A percentile compares a stretch with the other conserved stretches of the same genome.
These are phyloP conservation scores for Euptelea pleiosperma DNA, from an alignment of 164 flowering plant genomes.

Conservation along the genomic window DNA sequence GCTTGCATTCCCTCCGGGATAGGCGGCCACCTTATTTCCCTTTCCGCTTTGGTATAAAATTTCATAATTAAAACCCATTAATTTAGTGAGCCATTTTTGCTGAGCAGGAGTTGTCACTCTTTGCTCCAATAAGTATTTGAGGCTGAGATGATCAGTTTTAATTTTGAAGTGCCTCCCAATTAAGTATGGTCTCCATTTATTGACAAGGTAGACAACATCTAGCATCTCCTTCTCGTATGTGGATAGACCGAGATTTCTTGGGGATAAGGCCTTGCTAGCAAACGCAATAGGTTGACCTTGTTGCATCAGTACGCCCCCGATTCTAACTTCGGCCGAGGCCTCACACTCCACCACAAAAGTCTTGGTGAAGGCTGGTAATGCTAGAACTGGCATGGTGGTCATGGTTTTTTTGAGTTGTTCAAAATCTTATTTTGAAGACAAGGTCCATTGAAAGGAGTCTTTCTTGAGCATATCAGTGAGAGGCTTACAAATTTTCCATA, in stretches of 20 bases:
- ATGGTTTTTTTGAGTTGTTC: neutral
- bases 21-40: neutral
- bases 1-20: neutral
- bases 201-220: neutral
- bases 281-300: neutral
- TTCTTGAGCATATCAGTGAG: too few species aligned
- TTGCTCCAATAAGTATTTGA: neutral
- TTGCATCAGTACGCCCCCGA: neutral
- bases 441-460: neutral
- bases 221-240: neutral
- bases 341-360: neutral
- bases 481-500: too few species aligned
- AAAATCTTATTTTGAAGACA: neutral
- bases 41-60: neutral
- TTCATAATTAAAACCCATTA: neutral
- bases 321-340: neutral
- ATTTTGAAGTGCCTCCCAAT: neutral
- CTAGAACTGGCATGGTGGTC: neutral
- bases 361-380: neutral
- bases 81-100: neutral
- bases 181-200: neutral
- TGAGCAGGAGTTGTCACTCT: neutral
- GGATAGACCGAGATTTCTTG: neutral
- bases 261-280: neutral
- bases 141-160: neutral